Conservation (phyloP, 2,329 filamentous ascomycete species). For the Epichloe gansuensis region DNA sequence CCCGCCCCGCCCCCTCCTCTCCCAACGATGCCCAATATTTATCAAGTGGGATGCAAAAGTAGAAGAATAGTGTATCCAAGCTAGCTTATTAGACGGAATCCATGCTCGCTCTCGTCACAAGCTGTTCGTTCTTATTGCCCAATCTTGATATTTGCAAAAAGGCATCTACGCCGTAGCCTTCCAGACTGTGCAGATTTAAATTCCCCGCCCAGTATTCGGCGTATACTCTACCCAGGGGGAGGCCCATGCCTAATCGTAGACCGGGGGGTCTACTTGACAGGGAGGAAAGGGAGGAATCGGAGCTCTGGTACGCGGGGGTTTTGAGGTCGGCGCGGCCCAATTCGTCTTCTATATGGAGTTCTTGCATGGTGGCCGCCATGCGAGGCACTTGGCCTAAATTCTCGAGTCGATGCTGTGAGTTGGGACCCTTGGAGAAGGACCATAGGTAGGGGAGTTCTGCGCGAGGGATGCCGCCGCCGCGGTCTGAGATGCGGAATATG, state of each 20-base stretch:
- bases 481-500: conserved; percentile 91
- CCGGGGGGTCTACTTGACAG: conserved; percentile 71
- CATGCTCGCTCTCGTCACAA: conserved; percentile 65
- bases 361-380: conserved; percentile 87
- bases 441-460: conserved; percentile 82
- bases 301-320: conserved; percentile 37
- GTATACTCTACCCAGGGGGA: conserved; percentile 88
- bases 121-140: conserved; percentile 94
- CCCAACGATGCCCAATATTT: not conserved
- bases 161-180: conserved; percentile 90
- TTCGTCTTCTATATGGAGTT: conserved; percentile 46
- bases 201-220: conserved; percentile 97
- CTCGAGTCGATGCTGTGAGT: conserved; percentile 61
- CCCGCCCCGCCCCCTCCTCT: too few relatives aligned
- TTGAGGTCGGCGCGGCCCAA: conserved; percentile 28
- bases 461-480: conserved; percentile 79
- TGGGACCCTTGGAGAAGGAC: conserved; percentile 91
- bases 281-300: conserved; percentile 64
- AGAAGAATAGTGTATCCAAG: too few relatives aligned
- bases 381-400: conserved; percentile 80
- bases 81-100: conserved; percentile 42
- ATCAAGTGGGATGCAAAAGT: too few relatives aligned
- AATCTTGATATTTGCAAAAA: conserved; percentile 94
- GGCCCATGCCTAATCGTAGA: conserved; percentile 77
- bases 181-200: conserved; percentile 78